These are phyloP conservation scores for Diaporthe capsici DNA, from an alignment of 2,329 filamentous ascomycete species.

Conservation along the genomic window DNA sequence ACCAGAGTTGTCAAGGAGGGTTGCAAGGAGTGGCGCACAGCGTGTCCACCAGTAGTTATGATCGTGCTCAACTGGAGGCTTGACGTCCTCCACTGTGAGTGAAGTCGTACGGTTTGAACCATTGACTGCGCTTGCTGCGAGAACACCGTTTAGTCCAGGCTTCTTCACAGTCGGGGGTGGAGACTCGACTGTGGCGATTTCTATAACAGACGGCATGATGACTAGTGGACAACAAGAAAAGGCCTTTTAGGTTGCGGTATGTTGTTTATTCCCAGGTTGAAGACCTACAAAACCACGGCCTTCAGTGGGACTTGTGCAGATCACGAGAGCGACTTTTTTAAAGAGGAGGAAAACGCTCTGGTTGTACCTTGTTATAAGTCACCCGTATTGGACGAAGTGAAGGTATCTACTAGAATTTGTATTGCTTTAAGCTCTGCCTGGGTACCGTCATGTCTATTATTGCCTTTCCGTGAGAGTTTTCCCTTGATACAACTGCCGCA, in stretches of 20 bases:
- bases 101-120: not conserved
- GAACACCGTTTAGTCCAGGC: not conserved
- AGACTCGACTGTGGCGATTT: no score
- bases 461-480: not conserved
- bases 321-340: not conserved
- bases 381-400: not conserved
- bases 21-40: conserved; percentile 1
- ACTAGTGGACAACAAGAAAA: not conserved
- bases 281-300: not conserved
- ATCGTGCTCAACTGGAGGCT: not conserved
- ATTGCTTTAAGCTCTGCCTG: not conserved
- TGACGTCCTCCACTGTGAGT: not conserved
- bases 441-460: not conserved
- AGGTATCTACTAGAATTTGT: not conserved
- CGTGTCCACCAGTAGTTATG: conserved; percentile 2
- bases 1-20: not conserved
- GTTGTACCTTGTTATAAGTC: not conserved
- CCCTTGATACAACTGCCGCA: not conserved
- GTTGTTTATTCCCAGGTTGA: no score
- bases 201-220: not conserved
- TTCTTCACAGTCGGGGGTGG: not conserved
- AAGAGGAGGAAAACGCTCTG: not conserved
- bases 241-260: no score
- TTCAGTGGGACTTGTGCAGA: not conserved
- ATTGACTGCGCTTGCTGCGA: not conserved